Evolutionary conservation across 441 rosid species (phyloP).

Genomic region (Eruca vesicaria): DNA sequence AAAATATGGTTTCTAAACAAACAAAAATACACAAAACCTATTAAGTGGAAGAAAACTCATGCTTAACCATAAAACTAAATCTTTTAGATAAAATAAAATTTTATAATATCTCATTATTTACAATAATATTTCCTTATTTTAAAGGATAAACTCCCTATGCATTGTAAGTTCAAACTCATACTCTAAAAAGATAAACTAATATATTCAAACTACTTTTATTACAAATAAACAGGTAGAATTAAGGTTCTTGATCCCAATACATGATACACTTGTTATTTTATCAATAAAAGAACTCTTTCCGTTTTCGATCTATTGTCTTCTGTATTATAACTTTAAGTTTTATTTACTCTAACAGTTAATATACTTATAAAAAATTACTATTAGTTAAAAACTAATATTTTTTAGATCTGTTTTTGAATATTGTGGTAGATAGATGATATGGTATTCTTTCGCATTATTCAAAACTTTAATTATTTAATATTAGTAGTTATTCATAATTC

Average conservation of each 20-base stretch:
- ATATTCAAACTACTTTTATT: neutral
- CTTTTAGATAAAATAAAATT: no score
- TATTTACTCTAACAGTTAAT: neutral
- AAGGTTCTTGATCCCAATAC: neutral
- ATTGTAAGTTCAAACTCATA: neutral
- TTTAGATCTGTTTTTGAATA: neutral
- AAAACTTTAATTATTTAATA: neutral
- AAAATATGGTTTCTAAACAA: no score
- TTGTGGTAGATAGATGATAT: neutral
- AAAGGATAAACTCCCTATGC: no score
- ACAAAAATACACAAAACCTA: no score
- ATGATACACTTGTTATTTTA: neutral
- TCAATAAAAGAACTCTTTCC: neutral
- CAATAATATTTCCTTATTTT: no score
- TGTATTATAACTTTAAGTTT: neutral
- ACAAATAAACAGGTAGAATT: neutral
- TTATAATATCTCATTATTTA: no score
- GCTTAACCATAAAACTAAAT: no score
- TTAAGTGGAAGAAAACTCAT: no score
- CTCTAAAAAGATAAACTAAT: neutral
- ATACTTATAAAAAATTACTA: neutral
- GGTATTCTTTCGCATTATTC: neutral
- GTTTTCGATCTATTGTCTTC: neutral
- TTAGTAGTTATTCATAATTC: neutral
- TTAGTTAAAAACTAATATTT: neutral